Evolutionary conservation across 768 basidiomycete species (phyloP), one percentile per base, ranked within the genome.

Genomic region (Boletus eberwhitei): DNA sequence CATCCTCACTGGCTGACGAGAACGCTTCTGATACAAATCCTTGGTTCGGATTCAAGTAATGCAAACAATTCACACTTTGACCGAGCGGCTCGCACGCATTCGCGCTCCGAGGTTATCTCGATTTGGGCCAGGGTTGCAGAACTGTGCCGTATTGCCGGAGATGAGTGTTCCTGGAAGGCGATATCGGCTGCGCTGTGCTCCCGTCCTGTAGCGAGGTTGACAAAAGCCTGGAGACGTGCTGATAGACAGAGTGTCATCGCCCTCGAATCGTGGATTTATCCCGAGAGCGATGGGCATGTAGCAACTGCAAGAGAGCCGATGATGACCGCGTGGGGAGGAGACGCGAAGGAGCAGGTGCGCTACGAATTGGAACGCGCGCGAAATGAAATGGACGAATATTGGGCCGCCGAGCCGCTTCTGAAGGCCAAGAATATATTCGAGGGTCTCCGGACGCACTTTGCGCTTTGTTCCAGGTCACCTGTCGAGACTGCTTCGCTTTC

Each of bases 1-100:
- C 77, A 75, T 40, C 88, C 89, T 2, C 87, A 93, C 65, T 93
- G 90, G 90, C 73, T 93, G 39, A 93, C 91, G 14, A 85, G 81
- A 61, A 69, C 88, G 5, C 71, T 93, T 7, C 68, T 93, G 2
- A 67, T 85, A 41, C 89, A 90, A 64, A 79, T 91, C 13, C 77
- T 92, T 13, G 83, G 81, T 24, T 76, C 79, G 1, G 87, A 88
- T 61, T 75, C 78, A 2, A 73, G 78, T 8, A 69, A 62, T 50
- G 59, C 66, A 22, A 64, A 67, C 49, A 59, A 56, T 51, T 43
- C 57, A 16, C 62, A 57, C 8, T 61, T 64, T 13, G 74, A 74
- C 24, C 67, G 72, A 49, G 77, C 79, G 0, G 80, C 84, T 17
- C 81, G 81, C 16, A 86, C 86, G 4, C 87, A 89, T 64, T 79